phyloP scores from a whole-genome alignment of 2,329 filamentous ascomycete species.

The Paecilomyces niveus region DNA sequence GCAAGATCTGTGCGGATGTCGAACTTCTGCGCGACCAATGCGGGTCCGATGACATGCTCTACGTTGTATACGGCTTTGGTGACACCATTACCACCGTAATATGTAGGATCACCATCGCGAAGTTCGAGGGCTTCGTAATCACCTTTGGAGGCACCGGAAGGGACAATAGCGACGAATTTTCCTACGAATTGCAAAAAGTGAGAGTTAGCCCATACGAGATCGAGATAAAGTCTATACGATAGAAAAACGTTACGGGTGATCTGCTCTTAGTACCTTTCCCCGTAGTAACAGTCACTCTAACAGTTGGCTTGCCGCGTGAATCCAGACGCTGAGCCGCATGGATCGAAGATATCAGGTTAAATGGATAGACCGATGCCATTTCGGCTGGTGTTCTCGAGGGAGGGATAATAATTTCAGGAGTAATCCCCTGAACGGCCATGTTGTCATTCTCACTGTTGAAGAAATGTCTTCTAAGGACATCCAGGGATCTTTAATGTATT shows the following conservation, averaged over 20 bases:
- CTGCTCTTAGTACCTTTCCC: conserved; percentile 10
- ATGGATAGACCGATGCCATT: neutral
- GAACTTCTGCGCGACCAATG: conserved; percentile 46
- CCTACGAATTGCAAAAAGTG: conserved; percentile 13
- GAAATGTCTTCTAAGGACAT: neutral
- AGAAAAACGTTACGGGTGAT: neutral
- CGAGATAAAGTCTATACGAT: neutral
- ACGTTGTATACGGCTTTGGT: conserved; percentile 51
- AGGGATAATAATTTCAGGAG: neutral
- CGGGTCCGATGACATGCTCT: conserved; percentile 48
- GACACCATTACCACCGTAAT: conserved; percentile 51
- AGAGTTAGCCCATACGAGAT: neutral
- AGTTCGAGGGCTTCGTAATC: conserved; percentile 28
- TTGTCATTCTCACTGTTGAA: neutral
- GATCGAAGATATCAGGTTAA: neutral
- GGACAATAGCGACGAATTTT: conserved; percentile 23
- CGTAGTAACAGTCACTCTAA: conserved; percentile 24
- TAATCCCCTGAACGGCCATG: neutral
- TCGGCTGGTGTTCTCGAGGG: neutral
- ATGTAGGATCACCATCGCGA: conserved; percentile 45
- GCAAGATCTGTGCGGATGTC: conserved; percentile 48
- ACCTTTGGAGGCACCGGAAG: conserved; percentile 29
- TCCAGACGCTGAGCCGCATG: conserved; percentile 24
- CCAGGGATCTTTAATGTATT: neutral
- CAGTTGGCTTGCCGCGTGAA: conserved; percentile 29